Base-by-base conservation (phyloP, 1,284 basidiomycete species). In the Tilletiaria anomala region DNA sequence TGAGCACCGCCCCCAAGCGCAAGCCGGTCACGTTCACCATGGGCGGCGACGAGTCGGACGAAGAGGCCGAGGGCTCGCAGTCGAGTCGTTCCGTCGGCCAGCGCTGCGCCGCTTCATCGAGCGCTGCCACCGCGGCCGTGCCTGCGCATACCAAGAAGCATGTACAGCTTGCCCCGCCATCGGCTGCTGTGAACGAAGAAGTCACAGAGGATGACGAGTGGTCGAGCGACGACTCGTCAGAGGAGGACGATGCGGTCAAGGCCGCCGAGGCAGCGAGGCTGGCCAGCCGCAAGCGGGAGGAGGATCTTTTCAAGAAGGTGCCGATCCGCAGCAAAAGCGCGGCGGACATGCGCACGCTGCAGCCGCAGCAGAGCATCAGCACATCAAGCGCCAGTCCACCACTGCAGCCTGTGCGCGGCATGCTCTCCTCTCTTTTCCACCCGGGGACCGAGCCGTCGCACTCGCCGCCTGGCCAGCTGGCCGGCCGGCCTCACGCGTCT, bases 261-360 rank as follows among this genome's bases (percentile, higher is more conserved):
- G 16, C 20, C 20, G 36, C 15, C 36, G 8, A 18, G n/a, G 20
- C 6, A 23, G 24, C 4, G 35, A 21, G 4, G 35, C 14, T 8
- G 15, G 8, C 32, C 6, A 10, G 6, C 32, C 8, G 6, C 6
- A 14, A 32, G 32, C 16, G 19, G n/a, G 24, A 32, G 17, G 26
- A 32, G 5, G 38, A 31, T 8, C 73, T 86, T 73, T 84, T 87
- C 58, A 73, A 76, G 43, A 86, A 84, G 68, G 71, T 80, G 8
- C 80, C 82, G 4, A 73, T 76, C 19, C 53, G 61, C 12, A 58
- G 56, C 15, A 51, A 50, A 35, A 61, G 58, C 40, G 46, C 57
- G n/a, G 61, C 61, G 11, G 63, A 66, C 29, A 38, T 66, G 19
- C 48, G 46, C 15, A 42, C 45, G 15, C 35, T 45, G 14, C 44